Evolutionary conservation across 805 yeast species (phyloP).

Genomic region (Metschnikowia kunwiensis): DNA sequence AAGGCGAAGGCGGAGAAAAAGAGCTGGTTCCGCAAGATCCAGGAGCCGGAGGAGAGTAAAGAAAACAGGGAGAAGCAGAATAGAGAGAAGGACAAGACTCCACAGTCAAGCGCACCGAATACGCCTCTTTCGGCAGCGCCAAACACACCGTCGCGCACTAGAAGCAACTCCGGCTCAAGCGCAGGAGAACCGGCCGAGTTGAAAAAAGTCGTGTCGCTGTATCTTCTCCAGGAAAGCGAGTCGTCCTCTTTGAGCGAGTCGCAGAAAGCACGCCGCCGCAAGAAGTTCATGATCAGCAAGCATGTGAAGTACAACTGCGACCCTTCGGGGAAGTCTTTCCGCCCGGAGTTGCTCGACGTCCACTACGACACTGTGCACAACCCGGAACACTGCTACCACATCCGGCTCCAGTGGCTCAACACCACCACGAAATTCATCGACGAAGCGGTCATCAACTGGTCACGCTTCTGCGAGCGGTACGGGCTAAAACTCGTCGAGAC

Average conservation of each 20-base stretch:
- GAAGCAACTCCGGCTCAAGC: slow-evolving; percentile 25
- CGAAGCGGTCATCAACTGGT: slow-evolving; percentile 72
- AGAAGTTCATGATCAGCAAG: slow-evolving; percentile 60
- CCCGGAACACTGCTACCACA: slow-evolving; percentile 91
- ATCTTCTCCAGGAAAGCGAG: slow-evolving; percentile 17
- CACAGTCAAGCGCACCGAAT: slow-evolving; percentile 1
- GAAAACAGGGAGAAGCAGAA: neutral
- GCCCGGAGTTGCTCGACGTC: slow-evolving; percentile 74
- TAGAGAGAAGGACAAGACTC: slow-evolving; percentile 4
- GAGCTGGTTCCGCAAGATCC: slow-evolving; percentile 32
- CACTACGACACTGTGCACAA: slow-evolving; percentile 92
- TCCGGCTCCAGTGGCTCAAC: slow-evolving; percentile 88
- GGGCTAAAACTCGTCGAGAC: slow-evolving; percentile 79
- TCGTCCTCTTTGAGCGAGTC: slow-evolving; percentile 18
- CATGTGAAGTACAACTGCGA: slow-evolving; percentile 72
- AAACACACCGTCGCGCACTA: slow-evolving; percentile 16
- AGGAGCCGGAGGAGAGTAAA: slow-evolving; percentile 2
- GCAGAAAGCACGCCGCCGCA: slow-evolving; percentile 21
- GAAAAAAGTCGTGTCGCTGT: slow-evolving; percentile 14
- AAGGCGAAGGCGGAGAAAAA: slow-evolving; percentile 16
- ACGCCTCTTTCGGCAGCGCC: slow-evolving; percentile 8
- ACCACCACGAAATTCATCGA: slow-evolving; percentile 77
- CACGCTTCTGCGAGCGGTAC: slow-evolving; percentile 78
- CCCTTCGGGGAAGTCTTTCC: slow-evolving; percentile 63
- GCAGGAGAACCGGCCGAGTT: slow-evolving; percentile 8